These are phyloP conservation scores for Eruca vesicaria DNA, from an alignment of 441 rosid genomes.

Conservation along the genomic window DNA sequence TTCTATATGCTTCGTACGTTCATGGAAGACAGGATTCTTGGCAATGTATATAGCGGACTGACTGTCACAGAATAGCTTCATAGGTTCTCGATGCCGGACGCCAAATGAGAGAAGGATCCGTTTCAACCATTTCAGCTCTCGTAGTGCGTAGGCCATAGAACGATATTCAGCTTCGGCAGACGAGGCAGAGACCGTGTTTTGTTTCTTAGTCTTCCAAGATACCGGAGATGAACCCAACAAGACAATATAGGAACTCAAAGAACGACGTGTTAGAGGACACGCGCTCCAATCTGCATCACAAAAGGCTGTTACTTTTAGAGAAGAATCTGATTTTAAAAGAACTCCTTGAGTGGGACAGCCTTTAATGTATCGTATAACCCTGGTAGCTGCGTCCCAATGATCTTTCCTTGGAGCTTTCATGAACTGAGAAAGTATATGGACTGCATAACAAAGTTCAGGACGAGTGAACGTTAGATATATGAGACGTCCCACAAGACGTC, in stretches of 20 bases:
- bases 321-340: not conserved
- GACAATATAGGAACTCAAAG: not conserved
- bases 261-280: not conserved
- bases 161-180: not conserved
- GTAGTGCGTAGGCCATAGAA: not conserved
- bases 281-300: not conserved
- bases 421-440: not conserved
- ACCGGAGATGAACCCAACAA: not conserved
- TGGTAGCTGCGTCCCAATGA: not conserved
- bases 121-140: not conserved
- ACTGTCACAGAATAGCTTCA: not conserved
- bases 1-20: not conserved
- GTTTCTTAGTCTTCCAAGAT: not conserved
- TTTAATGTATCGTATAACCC: not conserved
- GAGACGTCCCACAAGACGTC: not conserved
- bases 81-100: not conserved
- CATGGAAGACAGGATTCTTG: not conserved
- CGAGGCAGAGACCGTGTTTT: not conserved
- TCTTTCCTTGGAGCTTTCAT: not conserved
- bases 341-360: not conserved
- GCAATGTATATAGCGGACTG: not conserved
- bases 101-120: not conserved
- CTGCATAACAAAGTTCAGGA: not conserved
- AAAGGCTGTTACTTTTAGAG: not conserved
- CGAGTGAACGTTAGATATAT: not conserved